Evolutionary conservation across 2,329 filamentous ascomycete species (phyloP), one percentile per base, ranked within the genome.

Genomic region (Emmonsiellopsis sp.): DNA sequence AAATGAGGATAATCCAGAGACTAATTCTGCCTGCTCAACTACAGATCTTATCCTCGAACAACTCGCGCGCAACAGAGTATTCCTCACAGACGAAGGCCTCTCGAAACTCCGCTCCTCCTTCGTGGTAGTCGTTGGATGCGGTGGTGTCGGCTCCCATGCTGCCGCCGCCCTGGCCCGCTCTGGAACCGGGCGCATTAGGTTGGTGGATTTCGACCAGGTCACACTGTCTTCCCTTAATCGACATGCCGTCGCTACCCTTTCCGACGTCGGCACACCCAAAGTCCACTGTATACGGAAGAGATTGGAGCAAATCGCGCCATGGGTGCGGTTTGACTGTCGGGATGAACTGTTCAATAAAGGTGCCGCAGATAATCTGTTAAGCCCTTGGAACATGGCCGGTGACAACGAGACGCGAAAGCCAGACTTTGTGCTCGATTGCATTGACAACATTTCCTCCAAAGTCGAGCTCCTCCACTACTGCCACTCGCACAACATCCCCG

Each of bases 361-460:
- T 13, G 83, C 77, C 8, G 90, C 90, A 0, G 78, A 80, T 6
- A 67, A 72, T 9, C 74, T 96, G 57, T 74, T 98, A 42, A 81
- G 74, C 0, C 75, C 81, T 0, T 90, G 88, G 84, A 71, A 74
- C 10, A 59, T 68, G 58, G 13, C 80, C 79, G 65, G 68, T 33
- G 63, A 65, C 6, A 66, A 69, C 14, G 63, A 65, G 36, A 67
- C 67, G n/a, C 67, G 63, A 46, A 78, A 78, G 62, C 90, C 91
- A 1, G 86, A 92, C 62, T 98, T 85, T 64, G 83, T 98, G n/a
- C 82, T 98, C 37, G 93, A 98, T 70, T 94, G 92, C 21, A 98
- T 98, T 60, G 93, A 98, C 70, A 97, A 98, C 66, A 97, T 98
- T 57, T 88, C 95, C 50, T 95, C 89, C 52, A 98, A 98, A 73